Evolutionary conservation across 257 asterid species (phyloP), one percentile per base, ranked within the genome.

Genomic region (Scutellaria barbata): DNA sequence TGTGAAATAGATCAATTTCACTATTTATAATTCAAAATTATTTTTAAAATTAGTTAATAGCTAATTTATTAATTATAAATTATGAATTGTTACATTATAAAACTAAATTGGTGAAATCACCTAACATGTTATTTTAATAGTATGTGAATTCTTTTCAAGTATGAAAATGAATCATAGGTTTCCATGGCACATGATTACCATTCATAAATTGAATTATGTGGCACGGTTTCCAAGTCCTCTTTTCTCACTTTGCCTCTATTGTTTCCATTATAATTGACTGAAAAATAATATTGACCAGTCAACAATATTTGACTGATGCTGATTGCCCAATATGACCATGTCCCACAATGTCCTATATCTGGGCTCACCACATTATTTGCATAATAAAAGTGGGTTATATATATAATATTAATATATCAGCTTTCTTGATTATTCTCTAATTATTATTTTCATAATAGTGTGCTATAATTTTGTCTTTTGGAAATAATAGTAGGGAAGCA

Each of bases 241-340:
- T 77, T 74, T 76, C 5, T 72, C 43, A 68, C 86, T 81, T 87
- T 84, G 60, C 52, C 69, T 77, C 74, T 0, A 66, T 69, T 56
- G 73, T 75, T 79, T 72, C 13, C 53, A 79, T 55, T 50, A 41
- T 46, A 50, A 55, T 84, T 81, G 86, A 84, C 81, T 57, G 77
- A 41, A 60, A 17, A 55, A 7, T 18, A 66, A 50, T 5, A 16
- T 87, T 85, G 94, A 89, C 96, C 81, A 77, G 92, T 89, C 96
- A 87, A 80, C 73, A 3, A 50, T 51, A 64, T n/a, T 63, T 62
- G 83, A 80, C 79, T 78, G 73, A 68, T 78, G 74, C 80, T 20
- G 69, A 70, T 65, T 64, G 71, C 47, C 68, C 69, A 54, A 71
- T 66, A n/a, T 50, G 68, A 39, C 76, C 56, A 46, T 33, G 81